Percentiles rank a stretch among this genome's conserved stretches.
Conservation (phyloP, 192 early-diverging fungal species). For the Geranomyces michiganensis region DNA sequence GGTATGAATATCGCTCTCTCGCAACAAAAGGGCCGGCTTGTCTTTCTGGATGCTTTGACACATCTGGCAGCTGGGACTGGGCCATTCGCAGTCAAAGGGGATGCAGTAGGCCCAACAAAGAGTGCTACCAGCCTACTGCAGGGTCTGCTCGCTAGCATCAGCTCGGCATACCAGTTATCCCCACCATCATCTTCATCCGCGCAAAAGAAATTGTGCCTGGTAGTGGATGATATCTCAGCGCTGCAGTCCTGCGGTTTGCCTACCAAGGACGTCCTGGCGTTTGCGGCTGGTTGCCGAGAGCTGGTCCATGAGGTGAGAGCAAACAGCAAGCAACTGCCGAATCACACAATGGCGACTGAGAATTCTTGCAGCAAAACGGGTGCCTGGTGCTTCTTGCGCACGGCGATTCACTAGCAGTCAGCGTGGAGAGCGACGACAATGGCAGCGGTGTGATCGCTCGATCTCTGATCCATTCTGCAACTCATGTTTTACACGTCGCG, state of each 20-base stretch:
- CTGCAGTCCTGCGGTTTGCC: constrained; percentile 22
- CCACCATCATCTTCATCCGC: not conserved
- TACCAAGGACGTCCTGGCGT: constrained; percentile 14
- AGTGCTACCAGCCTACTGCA: not conserved
- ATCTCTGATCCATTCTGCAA: constrained; percentile 5
- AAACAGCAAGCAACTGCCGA: not conserved
- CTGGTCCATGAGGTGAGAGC: not conserved
- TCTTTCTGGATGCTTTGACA: constrained; percentile 22
- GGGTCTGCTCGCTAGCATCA: not conserved
- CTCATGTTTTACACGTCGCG: constrained; percentile 30
- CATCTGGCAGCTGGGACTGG: not conserved
- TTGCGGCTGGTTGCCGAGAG: constrained; percentile 4
- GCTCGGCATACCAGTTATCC: not conserved
- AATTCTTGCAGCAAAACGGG: constrained; percentile 17
- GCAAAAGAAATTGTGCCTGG: constrained; percentile 3
- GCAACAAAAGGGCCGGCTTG: constrained; percentile 10
- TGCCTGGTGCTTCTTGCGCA: constrained; percentile 27
- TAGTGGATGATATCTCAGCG: constrained; percentile 32
- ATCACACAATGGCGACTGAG: not conserved
- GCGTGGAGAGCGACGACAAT: constrained; percentile 6
- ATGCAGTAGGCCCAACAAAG: not conserved
- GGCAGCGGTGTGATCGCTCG: not conserved
- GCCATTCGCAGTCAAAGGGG: not conserved
- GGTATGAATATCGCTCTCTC: constrained; percentile 21
- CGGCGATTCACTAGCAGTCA: constrained; percentile 21